Evolutionary conservation across 2,329 filamentous ascomycete species (phyloP).

Genomic region (Verticillium isaacii): DNA sequence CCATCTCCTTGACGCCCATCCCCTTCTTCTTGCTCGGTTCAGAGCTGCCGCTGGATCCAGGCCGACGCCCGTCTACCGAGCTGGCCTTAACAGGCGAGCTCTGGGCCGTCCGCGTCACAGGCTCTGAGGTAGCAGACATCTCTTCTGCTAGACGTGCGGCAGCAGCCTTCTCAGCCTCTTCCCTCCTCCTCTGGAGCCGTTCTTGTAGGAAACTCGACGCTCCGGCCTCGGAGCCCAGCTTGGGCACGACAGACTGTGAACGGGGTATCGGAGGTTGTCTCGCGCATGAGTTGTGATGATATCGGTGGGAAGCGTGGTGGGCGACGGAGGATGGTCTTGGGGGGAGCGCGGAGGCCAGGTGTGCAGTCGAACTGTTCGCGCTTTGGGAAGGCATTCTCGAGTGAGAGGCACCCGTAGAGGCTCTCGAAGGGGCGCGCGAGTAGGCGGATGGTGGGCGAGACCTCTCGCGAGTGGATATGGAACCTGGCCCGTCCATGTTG

Average conservation of each 20-base stretch:
- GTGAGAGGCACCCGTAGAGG: conserved; percentile 26
- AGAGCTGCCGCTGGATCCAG: conserved; percentile 32
- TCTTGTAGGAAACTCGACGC: conserved; percentile 52
- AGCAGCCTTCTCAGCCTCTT: conserved; percentile 39
- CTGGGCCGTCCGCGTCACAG: conserved; percentile 24
- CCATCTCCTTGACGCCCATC: conserved; percentile 63
- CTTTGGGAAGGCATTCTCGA: conserved; percentile 29
- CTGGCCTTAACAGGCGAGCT: conserved; percentile 34
- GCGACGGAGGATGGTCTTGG: conserved; percentile 27
- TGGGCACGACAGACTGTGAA: conserved; percentile 22
- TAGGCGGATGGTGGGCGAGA: conserved; percentile 14
- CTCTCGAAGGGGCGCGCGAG: conserved; percentile 39
- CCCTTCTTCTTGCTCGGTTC: conserved; percentile 44
- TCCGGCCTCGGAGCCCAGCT: conserved; percentile 12
- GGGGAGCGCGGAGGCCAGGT: conserved; percentile 29
- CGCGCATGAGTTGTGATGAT: conserved; percentile 33
- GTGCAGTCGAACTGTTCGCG: conserved; percentile 36
- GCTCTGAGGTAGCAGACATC: conserved; percentile 32
- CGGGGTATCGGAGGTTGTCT: conserved; percentile 28
- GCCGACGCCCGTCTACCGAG: conserved; percentile 28
- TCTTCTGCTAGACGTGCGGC: conserved; percentile 31
- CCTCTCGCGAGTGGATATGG: conserved; percentile 5
- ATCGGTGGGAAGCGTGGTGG: conserved; percentile 29
- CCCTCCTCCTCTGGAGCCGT: conserved; percentile 44
- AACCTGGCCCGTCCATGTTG: conserved; percentile 8